Percentiles rank a stretch among this genome's conserved stretches.
Evolutionary conservation across 495 filamentous ascomycete species (phyloP).

Genomic region (Thermothielavioides terrestris): DNA sequence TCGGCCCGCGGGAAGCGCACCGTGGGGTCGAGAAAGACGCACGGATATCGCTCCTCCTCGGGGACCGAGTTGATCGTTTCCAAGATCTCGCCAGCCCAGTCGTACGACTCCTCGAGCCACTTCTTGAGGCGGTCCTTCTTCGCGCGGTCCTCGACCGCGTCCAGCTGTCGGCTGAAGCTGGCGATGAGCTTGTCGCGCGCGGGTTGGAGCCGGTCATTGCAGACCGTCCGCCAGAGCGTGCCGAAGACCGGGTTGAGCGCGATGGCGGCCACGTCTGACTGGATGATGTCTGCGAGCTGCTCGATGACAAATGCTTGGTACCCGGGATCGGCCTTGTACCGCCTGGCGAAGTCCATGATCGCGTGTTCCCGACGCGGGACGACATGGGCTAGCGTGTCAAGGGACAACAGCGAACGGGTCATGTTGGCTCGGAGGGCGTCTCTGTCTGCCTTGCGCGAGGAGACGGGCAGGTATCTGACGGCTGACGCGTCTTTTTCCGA

Average conservation of each 20-base stretch:
- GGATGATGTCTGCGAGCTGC: constrained; percentile 32
- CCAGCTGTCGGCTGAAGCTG: constrained; percentile 28
- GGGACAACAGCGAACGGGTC: constrained; percentile 8
- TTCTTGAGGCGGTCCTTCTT: constrained; percentile 31
- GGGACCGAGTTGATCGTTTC: constrained; percentile 37
- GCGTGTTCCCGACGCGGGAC: constrained; percentile 20
- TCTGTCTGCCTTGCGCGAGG: constrained; percentile 3
- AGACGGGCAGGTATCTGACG: constrained; percentile 8
- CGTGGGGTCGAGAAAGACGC: constrained; percentile 42
- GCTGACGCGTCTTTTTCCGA: constrained; percentile 11
- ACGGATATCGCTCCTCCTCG: constrained; percentile 37
- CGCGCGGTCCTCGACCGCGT: constrained; percentile 18
- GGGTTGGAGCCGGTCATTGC: constrained; percentile 34
- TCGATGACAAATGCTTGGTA: constrained; percentile 29
- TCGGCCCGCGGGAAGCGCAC: constrained; percentile 20
- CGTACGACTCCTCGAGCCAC: constrained; percentile 43
- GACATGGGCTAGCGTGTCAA: constrained; percentile 19
- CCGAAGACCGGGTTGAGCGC: constrained; percentile 42
- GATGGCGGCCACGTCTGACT: constrained; percentile 31
- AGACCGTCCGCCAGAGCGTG: constrained; percentile 38
- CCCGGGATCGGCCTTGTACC: constrained; percentile 25
- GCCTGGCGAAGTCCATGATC: constrained; percentile 28
- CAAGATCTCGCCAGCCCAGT: constrained; percentile 33
- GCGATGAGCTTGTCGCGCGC: constrained; percentile 32
- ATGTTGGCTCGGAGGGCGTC: constrained; percentile 16